phyloP scores from a whole-genome alignment of 106 monocot species.

The Phalaenopsis aphrodite region DNA sequence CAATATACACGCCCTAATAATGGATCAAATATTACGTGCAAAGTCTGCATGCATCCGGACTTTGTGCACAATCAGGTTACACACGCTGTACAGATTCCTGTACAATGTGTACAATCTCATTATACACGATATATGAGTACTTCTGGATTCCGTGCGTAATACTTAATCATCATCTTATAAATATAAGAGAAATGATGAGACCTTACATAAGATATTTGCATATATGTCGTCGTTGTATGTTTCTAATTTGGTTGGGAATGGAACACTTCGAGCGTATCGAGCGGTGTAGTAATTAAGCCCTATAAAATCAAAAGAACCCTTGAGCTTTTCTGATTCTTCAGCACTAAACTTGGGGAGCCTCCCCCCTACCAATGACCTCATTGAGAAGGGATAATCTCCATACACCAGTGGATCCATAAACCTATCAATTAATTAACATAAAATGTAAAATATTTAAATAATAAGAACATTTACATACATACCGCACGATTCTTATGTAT shows the following conservation, averaged over 20 bases:
- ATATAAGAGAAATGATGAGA: not conserved
- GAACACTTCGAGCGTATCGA: not conserved
- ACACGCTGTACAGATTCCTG: no score
- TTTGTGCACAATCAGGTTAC: no score
- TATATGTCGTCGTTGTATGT: not conserved
- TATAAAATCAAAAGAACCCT: constrained; percentile 12
- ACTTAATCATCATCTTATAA: not conserved
- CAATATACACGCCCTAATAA: no score
- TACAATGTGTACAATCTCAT: no score
- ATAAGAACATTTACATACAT: not conserved
- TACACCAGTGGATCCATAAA: constrained; percentile 10
- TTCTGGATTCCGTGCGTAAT: no score
- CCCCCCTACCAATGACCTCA: constrained; percentile 6
- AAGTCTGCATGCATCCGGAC: no score
- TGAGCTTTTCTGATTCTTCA: not conserved
- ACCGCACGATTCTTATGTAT: no score
- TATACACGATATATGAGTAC: no score
- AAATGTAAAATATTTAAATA: not conserved
- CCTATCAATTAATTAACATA: not conserved
- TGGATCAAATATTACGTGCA: no score
- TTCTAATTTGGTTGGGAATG: not conserved
- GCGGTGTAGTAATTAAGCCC: constrained; percentile 13
- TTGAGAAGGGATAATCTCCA: constrained; percentile 12
- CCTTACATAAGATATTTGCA: not conserved
- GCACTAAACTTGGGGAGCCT: constrained; percentile 7